Percentiles rank a stretch among this genome's conserved stretches.
Conservation (phyloP, 257 asterid species). For the Lycium barbarum region DNA sequence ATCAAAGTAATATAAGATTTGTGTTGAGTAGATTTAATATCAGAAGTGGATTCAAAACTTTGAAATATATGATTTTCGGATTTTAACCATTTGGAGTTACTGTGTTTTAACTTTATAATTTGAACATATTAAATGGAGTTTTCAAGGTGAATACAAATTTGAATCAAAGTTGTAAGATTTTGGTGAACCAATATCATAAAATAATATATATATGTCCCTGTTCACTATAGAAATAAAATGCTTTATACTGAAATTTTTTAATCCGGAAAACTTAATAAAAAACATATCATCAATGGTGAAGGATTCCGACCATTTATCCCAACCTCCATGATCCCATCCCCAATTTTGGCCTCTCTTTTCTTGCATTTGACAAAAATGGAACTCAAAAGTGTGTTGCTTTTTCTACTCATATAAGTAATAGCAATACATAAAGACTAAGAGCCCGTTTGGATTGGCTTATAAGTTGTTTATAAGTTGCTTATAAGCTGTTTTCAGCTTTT, state of each 20-base stretch:
- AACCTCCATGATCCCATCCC: background rate
- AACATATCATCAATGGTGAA: background rate
- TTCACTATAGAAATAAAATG: no score
- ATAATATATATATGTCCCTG: background rate
- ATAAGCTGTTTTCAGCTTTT: no score
- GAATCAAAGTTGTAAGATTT: fast-evolving
- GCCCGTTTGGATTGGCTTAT: no score
- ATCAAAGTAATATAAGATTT: background rate
- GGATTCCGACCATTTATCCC: background rate
- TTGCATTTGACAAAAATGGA: background rate
- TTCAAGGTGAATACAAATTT: background rate
- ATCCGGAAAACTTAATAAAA: background rate
- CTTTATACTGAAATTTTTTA: no score
- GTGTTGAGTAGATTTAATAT: background rate
- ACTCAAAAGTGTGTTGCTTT: constrained; percentile 1
- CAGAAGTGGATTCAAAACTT: background rate
- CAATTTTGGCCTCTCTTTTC: background rate
- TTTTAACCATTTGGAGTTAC: background rate
- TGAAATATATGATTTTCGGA: background rate
- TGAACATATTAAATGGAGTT: background rate
- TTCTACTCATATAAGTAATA: background rate
- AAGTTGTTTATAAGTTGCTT: no score
- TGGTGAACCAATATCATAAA: background rate
- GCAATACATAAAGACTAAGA: background rate
- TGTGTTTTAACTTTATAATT: background rate